A percentile compares a stretch with the other conserved stretches of the same genome.
Conservation (phyloP, 352 stramenopile species). For the Globisporangium ultimum region DNA sequence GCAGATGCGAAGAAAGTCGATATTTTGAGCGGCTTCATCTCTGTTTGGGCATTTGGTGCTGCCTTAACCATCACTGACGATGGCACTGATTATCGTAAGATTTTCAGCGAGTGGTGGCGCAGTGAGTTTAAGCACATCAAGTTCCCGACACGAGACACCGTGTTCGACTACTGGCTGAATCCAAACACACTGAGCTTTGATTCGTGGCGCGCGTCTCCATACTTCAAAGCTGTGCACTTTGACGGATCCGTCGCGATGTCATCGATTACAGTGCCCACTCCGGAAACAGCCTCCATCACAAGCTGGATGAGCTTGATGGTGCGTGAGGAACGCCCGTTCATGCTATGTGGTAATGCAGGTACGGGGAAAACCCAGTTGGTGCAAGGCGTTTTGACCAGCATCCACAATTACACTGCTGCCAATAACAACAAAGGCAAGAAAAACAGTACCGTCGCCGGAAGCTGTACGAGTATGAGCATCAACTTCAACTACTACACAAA, state of each 20-base stretch:
- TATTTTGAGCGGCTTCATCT: conserved; percentile 90
- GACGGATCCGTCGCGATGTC: conserved; percentile 74
- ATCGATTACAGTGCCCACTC: conserved; percentile 90
- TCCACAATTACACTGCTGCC: conserved; percentile 34
- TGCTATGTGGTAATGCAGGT: conserved; percentile 91
- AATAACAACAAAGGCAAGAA: conserved; percentile 13
- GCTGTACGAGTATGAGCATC: conserved; percentile 56
- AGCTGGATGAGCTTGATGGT: conserved; percentile 95
- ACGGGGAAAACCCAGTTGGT: conserved; percentile 95
- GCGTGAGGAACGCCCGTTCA: conserved; percentile 88
- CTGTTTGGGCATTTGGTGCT: conserved; percentile 91
- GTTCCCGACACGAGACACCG: conserved; percentile 90
- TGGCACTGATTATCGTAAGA: conserved; percentile 90
- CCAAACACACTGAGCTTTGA: conserved; percentile 88
- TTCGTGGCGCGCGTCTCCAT: conserved; percentile 91
- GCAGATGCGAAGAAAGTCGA: conserved; percentile 66
- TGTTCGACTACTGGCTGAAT: conserved; percentile 98
- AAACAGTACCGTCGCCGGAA: conserved; percentile 27
- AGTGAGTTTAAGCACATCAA: conserved; percentile 93
- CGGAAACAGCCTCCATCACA: conserved; percentile 91
- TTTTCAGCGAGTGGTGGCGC: conserved; percentile 95
- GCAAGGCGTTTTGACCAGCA: conserved; percentile 68
- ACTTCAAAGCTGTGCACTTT: conserved; percentile 83
- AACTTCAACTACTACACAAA: conserved; percentile 89
- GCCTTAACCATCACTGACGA: conserved; percentile 89